phyloP scores from a whole-genome alignment of 306 rosid genomes.

The Aeschynomene evenia region DNA sequence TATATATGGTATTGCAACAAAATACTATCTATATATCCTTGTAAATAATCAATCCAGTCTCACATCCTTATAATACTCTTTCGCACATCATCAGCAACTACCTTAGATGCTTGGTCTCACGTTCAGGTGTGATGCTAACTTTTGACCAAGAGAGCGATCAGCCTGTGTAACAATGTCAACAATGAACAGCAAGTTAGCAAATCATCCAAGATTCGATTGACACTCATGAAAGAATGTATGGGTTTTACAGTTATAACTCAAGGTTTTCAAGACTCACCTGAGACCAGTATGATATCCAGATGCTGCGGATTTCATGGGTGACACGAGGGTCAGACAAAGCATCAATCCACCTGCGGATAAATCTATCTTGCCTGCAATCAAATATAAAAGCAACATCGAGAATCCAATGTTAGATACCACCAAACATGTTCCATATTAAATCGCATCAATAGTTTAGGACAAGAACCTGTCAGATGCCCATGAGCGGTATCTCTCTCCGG shows the following conservation, averaged over 20 bases:
- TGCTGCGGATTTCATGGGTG: conserved; percentile 81
- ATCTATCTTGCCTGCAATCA: conserved; percentile 73
- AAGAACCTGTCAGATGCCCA: conserved; percentile 72
- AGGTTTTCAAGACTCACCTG: conserved; percentile 47
- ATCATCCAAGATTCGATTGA: not conserved
- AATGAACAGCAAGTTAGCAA: conserved; percentile 30
- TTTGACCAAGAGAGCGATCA: conserved; percentile 70
- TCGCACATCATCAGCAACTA: not conserved
- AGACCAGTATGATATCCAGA: conserved; percentile 83
- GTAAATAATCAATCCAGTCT: not conserved
- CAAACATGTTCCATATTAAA: not conserved
- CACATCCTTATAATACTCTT: conserved; percentile 18
- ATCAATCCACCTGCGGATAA: conserved; percentile 56
- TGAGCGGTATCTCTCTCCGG: conserved; percentile 88
- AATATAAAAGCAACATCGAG: not conserved
- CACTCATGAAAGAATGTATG: not conserved
- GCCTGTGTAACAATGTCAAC: conserved; percentile 50
- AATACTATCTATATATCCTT: conserved; percentile 20
- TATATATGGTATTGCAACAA: conserved; percentile 3
- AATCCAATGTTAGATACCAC: not conserved
- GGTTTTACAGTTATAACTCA: not conserved
- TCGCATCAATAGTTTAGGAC: not conserved
- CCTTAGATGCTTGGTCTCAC: conserved; percentile 65
- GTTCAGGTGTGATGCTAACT: conserved; percentile 69
- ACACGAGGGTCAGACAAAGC: conserved; percentile 68